These are phyloP conservation scores for Ustilago trichophora DNA, from an alignment of 1,284 basidiomycete genomes.

Conservation along the genomic window DNA sequence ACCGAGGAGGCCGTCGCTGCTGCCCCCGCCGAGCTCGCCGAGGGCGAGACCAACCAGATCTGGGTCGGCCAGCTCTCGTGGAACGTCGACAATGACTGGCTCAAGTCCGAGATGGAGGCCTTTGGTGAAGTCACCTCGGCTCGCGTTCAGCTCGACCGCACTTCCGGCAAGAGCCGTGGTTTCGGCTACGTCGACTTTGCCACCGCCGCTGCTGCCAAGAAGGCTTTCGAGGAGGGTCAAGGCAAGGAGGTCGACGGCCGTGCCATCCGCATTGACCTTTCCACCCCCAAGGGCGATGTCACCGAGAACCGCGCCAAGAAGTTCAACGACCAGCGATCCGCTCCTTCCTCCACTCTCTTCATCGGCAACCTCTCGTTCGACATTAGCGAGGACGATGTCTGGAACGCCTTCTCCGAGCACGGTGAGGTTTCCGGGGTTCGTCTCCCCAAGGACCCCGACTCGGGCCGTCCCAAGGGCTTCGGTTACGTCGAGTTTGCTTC, in stretches of 20 bases:
- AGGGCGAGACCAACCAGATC: conserved; percentile 76
- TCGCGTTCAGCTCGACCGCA: conserved; percentile 89
- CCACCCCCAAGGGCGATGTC: conserved; percentile 72
- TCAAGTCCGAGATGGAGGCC: conserved; percentile 86
- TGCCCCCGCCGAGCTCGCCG: conserved; percentile 65
- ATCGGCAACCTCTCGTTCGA: conserved; percentile 89
- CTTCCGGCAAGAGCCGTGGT: conserved; percentile 70
- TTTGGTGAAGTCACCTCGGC: conserved; percentile 89
- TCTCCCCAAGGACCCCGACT: conserved; percentile 91
- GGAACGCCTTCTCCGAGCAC: conserved; percentile 90
- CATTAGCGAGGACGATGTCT: conserved; percentile 78
- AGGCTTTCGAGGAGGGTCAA: conserved; percentile 77
- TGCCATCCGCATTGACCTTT: conserved; percentile 84
- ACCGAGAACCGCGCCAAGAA: conserved; percentile 79
- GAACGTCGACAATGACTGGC: conserved; percentile 97
- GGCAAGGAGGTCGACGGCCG: conserved; percentile 89
- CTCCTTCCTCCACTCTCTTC: conserved; percentile 88
- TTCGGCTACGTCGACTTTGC: conserved; percentile 95
- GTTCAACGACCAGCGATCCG: conserved; percentile 72
- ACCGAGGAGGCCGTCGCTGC: conserved; percentile 66
- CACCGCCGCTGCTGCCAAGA: conserved; percentile 69
- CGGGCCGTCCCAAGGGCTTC: conserved; percentile 91
- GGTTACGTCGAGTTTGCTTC: conserved; percentile 94
- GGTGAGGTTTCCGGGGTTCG: conserved; percentile 89
- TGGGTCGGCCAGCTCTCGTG: conserved; percentile 95